Evolutionary conservation across 2,329 filamentous ascomycete species (phyloP), one percentile per base, ranked within the genome.

Genomic region (Falciphora oryzae): DNA sequence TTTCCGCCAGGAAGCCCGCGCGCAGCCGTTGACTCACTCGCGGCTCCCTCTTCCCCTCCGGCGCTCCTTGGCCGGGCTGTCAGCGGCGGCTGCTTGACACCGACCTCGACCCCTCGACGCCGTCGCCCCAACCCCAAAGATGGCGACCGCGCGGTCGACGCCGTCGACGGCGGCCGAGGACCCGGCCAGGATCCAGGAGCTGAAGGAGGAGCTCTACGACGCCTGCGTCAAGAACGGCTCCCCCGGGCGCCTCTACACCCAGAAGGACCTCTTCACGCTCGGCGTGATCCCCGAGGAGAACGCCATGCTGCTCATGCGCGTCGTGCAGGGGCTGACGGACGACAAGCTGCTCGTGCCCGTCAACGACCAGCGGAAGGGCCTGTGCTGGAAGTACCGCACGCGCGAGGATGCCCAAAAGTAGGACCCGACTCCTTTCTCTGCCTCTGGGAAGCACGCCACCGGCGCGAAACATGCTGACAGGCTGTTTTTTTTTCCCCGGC

Each of bases 351-450:
- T 89, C 69, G 80, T 82, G 65, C 76, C 79, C 29, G 79, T 82
- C 61, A 73, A 76, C 62, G 76, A 79, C 50, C 74, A 75, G 59
- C 76, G 76, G 58, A 73, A 73, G n/a, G 76, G 78, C 28, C 72
- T 84, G 31, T 80, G 79, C 66, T 89, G 86, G 85, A 81, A 82
- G 69, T 81, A 85, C 75, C 81, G 86, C 57, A 81, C 82, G 62
- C 76, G 78, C 57, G 83, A 84, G 59, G 87, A 89, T 69, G 87
- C 86, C 3, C 80, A 82, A 69, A 88, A 88, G 85, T 89, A 76
- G 66, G 73, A 16, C 16, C 38, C 35, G 50, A 16, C 25, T 58
- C 16, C 6, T 38, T 32, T 44, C 32, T 16, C 28, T 32, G 38
- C 53, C 59, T 66, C 62, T 16, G 11, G 18, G n/a, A 14, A 22